Percentiles rank a stretch among this genome's conserved stretches.
These are phyloP conservation scores for Artemisia princeps DNA, from an alignment of 140 eudicot genomes.

Conservation along the genomic window DNA sequence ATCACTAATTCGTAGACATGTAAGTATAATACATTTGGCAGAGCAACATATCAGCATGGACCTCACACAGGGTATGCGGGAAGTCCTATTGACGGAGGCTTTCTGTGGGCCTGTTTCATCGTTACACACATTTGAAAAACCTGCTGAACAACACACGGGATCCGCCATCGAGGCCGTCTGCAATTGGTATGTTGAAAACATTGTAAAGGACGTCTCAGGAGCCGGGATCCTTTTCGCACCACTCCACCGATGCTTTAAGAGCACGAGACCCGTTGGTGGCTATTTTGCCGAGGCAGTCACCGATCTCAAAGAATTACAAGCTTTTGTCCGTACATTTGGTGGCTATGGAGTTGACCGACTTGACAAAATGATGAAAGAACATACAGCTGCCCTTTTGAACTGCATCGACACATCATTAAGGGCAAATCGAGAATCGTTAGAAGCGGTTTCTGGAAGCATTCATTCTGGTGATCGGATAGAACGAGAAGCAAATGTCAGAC, in stretches of 20 bases:
- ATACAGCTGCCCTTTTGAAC: constrained; percentile 88
- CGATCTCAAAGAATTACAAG: constrained; percentile 59
- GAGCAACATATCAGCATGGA: constrained; percentile 99
- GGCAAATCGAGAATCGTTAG: constrained; percentile 80
- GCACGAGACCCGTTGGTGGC: constrained; percentile 91
- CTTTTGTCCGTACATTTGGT: constrained; percentile 86
- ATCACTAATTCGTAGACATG: constrained; percentile 74
- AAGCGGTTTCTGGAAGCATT: constrained; percentile 77
- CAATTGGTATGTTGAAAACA: constrained; percentile 89
- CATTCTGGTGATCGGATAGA: constrained; percentile 77
- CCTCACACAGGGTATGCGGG: constrained; percentile 91
- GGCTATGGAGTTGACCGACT: constrained; percentile 87
- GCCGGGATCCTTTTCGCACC: constrained; percentile 89
- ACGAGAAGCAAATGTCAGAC: constrained; percentile 71
- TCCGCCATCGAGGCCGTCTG: constrained; percentile 81
- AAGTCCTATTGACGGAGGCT: constrained; percentile 67
- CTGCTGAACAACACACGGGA: constrained; percentile 67
- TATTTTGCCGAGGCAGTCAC: constrained; percentile 87
- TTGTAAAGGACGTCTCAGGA: constrained; percentile 74
- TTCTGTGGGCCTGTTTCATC: constrained; percentile 89
- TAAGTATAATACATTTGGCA: constrained; percentile 72
- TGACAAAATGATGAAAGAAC: constrained; percentile 87
- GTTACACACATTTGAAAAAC: constrained; percentile 69
- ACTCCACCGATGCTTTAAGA: constrained; percentile 68
- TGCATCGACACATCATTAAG: constrained; percentile 86